Evolutionary conservation across 495 filamentous ascomycete species (phyloP), one percentile per base, ranked within the genome.

Genomic region (Tricharina praecox): DNA sequence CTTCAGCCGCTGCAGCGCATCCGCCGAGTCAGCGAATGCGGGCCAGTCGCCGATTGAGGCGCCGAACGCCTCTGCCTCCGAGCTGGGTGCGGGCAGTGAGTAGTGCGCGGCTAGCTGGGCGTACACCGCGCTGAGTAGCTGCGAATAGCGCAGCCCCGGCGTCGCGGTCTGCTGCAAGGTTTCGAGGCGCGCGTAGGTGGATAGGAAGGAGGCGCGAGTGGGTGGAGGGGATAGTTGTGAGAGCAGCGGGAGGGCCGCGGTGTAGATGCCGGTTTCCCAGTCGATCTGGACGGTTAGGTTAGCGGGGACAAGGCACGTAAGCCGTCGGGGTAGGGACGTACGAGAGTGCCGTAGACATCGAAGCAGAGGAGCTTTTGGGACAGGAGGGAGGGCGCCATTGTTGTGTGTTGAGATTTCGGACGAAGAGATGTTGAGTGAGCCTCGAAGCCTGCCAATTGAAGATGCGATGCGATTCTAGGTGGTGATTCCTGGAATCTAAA

Each of bases 281-380:
- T 56, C 46, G 20, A 40, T 40, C 10, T 32, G 28, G n/a, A n/a
- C n/a, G n/a, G n/a, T n/a, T 32, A 13, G 28, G 28, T 13, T 13
- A 13, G 28, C 7, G 28, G 28, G 28, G 5, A 13, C 13, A 5
- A 32, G 28, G 13, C 28, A 13, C 45, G 23, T 32, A 15, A 49
- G 18, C 33, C 4, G 4, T 15, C 49, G 34, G 23, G n/a, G 33
- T 25, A 18, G 7, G 36, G 25, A 47, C 13, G 13, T 18, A 88
- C 76, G 20, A 87, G 70, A 0, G 84, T 92, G 60, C 82, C 80
- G 62, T 83, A 88, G 68, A 81, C 74, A 62, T 92, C 82, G 66
- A 92, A 90, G 58, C 65, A 67, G 25, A 85, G 74, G 46, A 77
- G 23, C 37, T 58, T 55, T 32, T 46, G 30, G 11, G 11, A 11